phyloP scores from a whole-genome alignment of 441 rosid genomes.

The Lepidium campestre region DNA sequence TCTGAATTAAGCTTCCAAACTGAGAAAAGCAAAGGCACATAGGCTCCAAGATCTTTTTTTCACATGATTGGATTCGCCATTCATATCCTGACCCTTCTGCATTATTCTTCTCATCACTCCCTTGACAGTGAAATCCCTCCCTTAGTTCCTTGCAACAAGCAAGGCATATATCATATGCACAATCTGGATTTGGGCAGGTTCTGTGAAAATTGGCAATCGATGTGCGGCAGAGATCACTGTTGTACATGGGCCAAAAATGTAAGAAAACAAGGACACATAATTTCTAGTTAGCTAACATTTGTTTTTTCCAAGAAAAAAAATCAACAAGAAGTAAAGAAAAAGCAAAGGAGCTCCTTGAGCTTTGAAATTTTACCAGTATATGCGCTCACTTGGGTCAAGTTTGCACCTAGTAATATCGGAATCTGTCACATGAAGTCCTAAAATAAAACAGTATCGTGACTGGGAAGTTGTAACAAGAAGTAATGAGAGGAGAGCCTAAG shows the following conservation, averaged over 20 bases:
- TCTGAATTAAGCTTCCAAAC: conserved; percentile 48
- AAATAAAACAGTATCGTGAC: not conserved
- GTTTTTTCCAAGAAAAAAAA: not conserved
- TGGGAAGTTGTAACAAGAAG: not conserved
- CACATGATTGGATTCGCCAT: not conserved
- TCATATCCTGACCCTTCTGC: not conserved
- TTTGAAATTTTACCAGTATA: conserved; percentile 15
- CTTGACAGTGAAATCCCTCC: conserved; percentile 29
- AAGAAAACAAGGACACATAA: not conserved
- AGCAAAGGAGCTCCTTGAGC: not conserved
- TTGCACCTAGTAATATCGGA: conserved; percentile 10
- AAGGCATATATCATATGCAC: conserved; percentile 75
- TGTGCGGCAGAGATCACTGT: conserved; percentile 88
- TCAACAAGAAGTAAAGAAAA: not conserved
- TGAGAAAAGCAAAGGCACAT: conserved; percentile 24
- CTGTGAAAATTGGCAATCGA: conserved; percentile 82
- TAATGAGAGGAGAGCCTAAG: not conserved
- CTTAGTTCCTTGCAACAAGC: conserved; percentile 74
- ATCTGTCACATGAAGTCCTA: conserved; percentile 18
- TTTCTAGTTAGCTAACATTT: no score
- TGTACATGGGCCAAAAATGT: not conserved
- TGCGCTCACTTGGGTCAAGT: conserved; percentile 23
- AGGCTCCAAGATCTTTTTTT: conserved; percentile 1
- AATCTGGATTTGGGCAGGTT: conserved; percentile 51
- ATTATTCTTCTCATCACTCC: not conserved